Base-by-base conservation (phyloP, 2,329 filamentous ascomycete species). In the Calonectria pauciramosa region DNA sequence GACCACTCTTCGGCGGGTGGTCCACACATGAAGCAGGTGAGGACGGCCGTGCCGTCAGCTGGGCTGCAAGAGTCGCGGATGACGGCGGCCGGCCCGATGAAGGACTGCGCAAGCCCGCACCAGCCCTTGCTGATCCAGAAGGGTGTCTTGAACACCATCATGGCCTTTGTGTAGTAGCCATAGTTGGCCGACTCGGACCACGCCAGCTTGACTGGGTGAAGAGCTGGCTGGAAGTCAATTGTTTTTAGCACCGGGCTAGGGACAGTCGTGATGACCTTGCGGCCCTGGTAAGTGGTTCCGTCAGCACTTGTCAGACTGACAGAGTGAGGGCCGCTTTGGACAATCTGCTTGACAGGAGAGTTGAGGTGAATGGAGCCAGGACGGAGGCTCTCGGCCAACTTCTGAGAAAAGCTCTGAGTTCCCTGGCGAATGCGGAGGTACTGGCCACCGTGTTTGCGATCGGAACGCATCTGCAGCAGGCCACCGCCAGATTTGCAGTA, bases 401-500 rank as follows among this genome's bases (percentile, higher is more conserved):
- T 82, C 44, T 80, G 78, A 6, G 86, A 77, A 38, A 90, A 83
- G 0, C 80, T 75, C 74, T 89, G 87, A 1, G 86, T 89, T 1
- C 90, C 90, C 69, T 88, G 82, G 2, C 85, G 84, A n/a, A 89
- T 78, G 1, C 89, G 85, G 11, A 91, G 83, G 76, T 90, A 86
- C 76, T 91, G 89, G 0, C 87, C 91, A 6, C 90, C 91, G 51
- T 86, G 77, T 70, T 89, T 88, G 26, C 83, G 78, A 76, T 92
- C 90, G 1, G 89, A 90, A 0, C 88, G 84, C 86, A 92, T 89
- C 54, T 86, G 83, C 72, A 89, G 72, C 4, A 92, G 82, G 0
- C 91, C 90, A 7, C 87, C 87, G 3, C 89, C 88, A 16, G 85
- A 86, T 76, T 87, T 88, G 84, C 88, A 89, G 82, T 92, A 91